Base-by-base conservation (phyloP, 306 rosid genomes). In the Herpetospermum pedunculosum region DNA sequence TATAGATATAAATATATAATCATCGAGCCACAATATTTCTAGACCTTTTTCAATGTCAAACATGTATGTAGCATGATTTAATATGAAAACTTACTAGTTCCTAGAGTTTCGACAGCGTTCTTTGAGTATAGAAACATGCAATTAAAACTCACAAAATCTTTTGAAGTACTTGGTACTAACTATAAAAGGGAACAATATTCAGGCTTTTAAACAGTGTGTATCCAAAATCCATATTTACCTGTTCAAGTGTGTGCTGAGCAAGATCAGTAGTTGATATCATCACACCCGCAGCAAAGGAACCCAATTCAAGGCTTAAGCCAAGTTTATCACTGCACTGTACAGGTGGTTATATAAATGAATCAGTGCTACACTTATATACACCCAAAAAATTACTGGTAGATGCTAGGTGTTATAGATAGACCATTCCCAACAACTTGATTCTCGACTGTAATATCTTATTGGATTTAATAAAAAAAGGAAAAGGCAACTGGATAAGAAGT, bases 251-350 rank as follows among this genome's bases (percentile, higher is more conserved):
- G 80, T 94, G 99, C 77, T 94, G 99, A 78, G 91, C 99, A 77
- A 94, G 99, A 89, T 88, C 97, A 69, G 99, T 95, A 6, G 99
- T 95, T 76, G 97, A 88, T 80, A 95, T 91, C 97, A 95, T 95
- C 82, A 95, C 97, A 44, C 99, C 97, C 2, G 96, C 97, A n/a
- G 99, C 97, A 73, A 91, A 95, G 69, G 99, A 95, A 80, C 99
- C 99, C 52, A 95, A 80, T 80, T 95, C 97, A 75, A 95, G 90
- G 76, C 99, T 95, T 79, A 95, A 82, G 75, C 99, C 96, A 81
- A 95, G 88, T 87, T 95, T 95, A 85, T 91, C 99, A 80, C 97
- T 95, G 83, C 96, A 88, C 97, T 95, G 97, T 81, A 91, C 86
- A 74, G 74, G 77, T 74, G 81, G 49, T 81, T 57, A 52, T 74